Evolutionary conservation across 2,329 filamentous ascomycete species (phyloP).

Genomic region (Penicillium sp.): DNA sequence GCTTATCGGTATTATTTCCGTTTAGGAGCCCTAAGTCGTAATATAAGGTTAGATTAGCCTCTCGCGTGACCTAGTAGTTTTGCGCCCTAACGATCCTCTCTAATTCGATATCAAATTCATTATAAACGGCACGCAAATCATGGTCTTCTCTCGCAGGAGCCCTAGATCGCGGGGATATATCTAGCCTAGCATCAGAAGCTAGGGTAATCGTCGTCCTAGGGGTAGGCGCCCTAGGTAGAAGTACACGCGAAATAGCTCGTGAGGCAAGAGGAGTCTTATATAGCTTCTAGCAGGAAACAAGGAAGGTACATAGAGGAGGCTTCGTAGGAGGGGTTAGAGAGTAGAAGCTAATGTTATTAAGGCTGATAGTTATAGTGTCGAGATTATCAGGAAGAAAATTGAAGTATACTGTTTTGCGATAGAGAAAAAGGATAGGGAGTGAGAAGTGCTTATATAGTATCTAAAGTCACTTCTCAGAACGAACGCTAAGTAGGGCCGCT

Average conservation of each 20-base stretch:
- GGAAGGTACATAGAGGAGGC: background rate
- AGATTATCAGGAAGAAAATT: background rate
- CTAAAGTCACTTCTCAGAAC: constrained; percentile 1
- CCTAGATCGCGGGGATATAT: background rate
- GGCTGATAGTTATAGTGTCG: constrained; percentile 8
- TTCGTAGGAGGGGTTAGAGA: constrained; percentile 9
- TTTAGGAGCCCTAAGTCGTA: background rate
- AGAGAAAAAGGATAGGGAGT: background rate
- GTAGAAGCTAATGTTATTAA: constrained; percentile 21
- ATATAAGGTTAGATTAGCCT: background rate
- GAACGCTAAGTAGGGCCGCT: background rate
- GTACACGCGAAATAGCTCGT: background rate
- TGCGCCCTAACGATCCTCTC: constrained; percentile 7
- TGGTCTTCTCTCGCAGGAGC: background rate
- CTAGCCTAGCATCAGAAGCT: background rate
- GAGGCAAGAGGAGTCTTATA: constrained; percentile 11
- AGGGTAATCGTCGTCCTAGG: background rate
- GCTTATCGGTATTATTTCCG: background rate
- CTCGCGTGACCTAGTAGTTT: background rate
- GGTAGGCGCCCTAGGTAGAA: background rate
- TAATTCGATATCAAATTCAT: constrained; percentile 18
- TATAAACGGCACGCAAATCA: constrained; percentile 4
- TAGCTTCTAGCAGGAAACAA: constrained; percentile 9
- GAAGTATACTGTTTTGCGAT: background rate
- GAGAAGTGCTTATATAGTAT: constrained; percentile 4